These are phyloP conservation scores for Gymnopilus dilepis DNA, from an alignment of 768 basidiomycete genomes.

Conservation along the genomic window DNA sequence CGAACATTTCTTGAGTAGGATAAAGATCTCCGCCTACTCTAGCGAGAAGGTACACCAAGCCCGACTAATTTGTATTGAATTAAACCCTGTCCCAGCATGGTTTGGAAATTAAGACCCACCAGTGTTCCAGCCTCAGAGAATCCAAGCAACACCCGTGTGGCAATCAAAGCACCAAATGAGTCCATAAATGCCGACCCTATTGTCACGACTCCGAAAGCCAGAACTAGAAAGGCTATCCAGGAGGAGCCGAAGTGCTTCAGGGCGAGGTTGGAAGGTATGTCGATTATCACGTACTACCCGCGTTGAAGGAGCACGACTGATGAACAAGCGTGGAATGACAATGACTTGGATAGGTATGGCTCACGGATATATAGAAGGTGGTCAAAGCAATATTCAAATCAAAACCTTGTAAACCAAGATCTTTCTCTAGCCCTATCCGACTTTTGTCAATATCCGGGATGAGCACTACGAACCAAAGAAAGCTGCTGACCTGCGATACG, in stretches of 20 bases:
- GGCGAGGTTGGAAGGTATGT: conserved; percentile 48
- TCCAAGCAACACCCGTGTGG: conserved; percentile 45
- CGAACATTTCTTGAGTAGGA: neutral
- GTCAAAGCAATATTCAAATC: conserved; percentile 49
- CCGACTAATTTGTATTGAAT: conserved; percentile 32
- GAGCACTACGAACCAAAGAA: no score
- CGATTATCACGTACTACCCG: conserved; percentile 40
- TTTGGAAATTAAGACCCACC: conserved; percentile 36
- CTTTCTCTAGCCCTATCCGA: conserved; percentile 46
- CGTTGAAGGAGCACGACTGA: neutral
- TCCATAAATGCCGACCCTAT: conserved; percentile 46
- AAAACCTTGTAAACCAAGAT: conserved; percentile 44
- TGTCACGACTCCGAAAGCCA: conserved; percentile 42
- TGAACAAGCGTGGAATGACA: no score
- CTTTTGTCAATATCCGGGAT: no score
- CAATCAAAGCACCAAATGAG: conserved; percentile 38
- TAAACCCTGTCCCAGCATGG: neutral
- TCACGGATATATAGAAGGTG: conserved; percentile 45
- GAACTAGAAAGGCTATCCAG: conserved; percentile 43
- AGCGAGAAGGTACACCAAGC: conserved; percentile 43
- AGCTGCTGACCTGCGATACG: conserved; percentile 28
- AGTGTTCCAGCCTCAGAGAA: conserved; percentile 48
- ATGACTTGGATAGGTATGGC: conserved; percentile 1
- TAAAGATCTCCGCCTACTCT: conserved; percentile 32
- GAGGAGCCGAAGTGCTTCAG: conserved; percentile 46